Base-by-base conservation (phyloP, 139 green algal species). In the Asterochloris erici region DNA sequence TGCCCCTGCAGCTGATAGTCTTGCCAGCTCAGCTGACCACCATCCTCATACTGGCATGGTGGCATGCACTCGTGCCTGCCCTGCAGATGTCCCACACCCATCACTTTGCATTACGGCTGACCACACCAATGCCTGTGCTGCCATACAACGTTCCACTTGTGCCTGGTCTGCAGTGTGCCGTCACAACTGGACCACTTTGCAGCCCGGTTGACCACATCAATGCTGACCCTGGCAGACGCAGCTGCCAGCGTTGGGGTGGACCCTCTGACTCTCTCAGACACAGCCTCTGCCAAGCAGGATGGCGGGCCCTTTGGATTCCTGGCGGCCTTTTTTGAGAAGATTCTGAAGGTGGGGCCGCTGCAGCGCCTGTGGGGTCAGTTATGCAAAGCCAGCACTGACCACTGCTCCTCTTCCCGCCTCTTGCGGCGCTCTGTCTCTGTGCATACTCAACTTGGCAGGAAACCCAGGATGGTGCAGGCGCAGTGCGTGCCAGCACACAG, bases 271-370 rank as follows among this genome's bases (percentile, higher is more conserved):
- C 79, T 82, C 54, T 64, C 71, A 19, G 86, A 83, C 54, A 79
- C 78, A 73, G 69, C 64, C 26, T 66, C 79, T 29, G 81, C 75
- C 64, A 27, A 74, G 78, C 88, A 88, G 73, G 76, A 83, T 19
- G 84, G 87, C 10, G 94, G 94, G 26, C 90, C 89, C 24, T 91
- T 97, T 63, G 89, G 88, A 66, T 82, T 85, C n/a, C 87, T 97
- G 60, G 85, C 94, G n/a, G 64, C 86, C 68, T 81, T 83, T 14
- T 96, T 97, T 79, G 93, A 97, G 83, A 69, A 82, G 10, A 81
- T 95, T 17, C 82, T 97, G 16, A 90, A 92, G 90, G 87, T 96
- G 77, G n/a, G 84, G 28, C 26, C 14, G 54, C 26, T 86, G 76
- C 71, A 77, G 27, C 54, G 28, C 47, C 14, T 76, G 21, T 54